A percentile compares a stretch with the other conserved stretches of the same genome.
phyloP scores from a whole-genome alignment of 2,329 filamentous ascomycete genomes.

The Cladorrhinum sp. region DNA sequence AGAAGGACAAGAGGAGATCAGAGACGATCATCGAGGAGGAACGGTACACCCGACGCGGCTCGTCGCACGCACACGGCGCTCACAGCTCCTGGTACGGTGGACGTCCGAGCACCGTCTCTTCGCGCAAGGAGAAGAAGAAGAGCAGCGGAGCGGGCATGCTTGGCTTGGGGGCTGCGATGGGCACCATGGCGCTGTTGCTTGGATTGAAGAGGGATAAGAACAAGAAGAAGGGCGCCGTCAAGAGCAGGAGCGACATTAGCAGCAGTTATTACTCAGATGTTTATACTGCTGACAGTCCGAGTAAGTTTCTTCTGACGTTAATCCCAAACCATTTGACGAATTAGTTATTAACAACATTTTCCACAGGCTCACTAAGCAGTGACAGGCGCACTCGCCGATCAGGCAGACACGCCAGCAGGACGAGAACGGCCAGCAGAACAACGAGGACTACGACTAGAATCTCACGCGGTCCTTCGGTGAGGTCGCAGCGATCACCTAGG shows the following conservation, averaged over 20 bases:
- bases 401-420: slow-evolving; percentile 20
- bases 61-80: slow-evolving; percentile 45
- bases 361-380: slow-evolving; percentile 41
- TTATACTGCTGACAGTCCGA: slow-evolving; percentile 50
- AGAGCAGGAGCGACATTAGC: slow-evolving; percentile 43
- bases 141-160: slow-evolving; percentile 49
- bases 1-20: slow-evolving; percentile 44
- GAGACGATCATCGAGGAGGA: slow-evolving; percentile 57
- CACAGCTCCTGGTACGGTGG: slow-evolving; percentile 56
- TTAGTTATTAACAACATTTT: slow-evolving; percentile 23
- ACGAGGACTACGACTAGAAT: slow-evolving; percentile 30
- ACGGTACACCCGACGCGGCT: slow-evolving; percentile 52
- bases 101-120: slow-evolving; percentile 41
- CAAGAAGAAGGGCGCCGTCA: slow-evolving; percentile 40
- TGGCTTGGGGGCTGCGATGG: slow-evolving; percentile 49
- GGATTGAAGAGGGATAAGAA: slow-evolving; percentile 52
- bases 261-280: slow-evolving; percentile 55
- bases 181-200: slow-evolving; percentile 53
- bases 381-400: slow-evolving; percentile 29
- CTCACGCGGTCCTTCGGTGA: slow-evolving; percentile 26
- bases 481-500: slow-evolving; percentile 21
- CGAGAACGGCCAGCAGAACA: slow-evolving; percentile 27
- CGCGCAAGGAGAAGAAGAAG: slow-evolving; percentile 47
- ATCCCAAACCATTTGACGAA: neutral
- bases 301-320: slow-evolving; percentile 40